These are phyloP conservation scores for Penicillium bovifimosum DNA, from an alignment of 495 filamentous ascomycete genomes.

Conservation along the genomic window DNA sequence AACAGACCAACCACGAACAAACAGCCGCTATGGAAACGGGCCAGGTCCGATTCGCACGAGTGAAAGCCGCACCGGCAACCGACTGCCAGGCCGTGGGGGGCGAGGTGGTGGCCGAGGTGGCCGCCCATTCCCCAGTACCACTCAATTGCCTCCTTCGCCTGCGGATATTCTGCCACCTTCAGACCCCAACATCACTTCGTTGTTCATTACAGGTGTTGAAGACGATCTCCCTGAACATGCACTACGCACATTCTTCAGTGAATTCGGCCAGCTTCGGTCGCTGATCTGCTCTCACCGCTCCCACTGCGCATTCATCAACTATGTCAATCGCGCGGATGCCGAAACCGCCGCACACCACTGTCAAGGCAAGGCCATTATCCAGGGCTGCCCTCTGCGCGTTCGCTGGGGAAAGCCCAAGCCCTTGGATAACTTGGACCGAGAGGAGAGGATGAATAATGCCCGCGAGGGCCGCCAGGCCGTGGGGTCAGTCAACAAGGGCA, in stretches of 20 bases:
- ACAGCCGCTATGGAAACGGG: constrained; percentile 42
- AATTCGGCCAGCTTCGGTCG: constrained; percentile 81
- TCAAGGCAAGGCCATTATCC: constrained; percentile 78
- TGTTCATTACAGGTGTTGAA: constrained; percentile 93
- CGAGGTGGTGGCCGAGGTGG: constrained; percentile 50
- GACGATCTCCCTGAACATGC: constrained; percentile 92
- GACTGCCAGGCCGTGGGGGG: constrained; percentile 36
- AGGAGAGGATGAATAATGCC: constrained; percentile 69
- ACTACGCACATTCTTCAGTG: constrained; percentile 81
- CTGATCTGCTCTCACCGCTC: constrained; percentile 93
- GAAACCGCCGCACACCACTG: constrained; percentile 79
- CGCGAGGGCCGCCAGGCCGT: constrained; percentile 61
- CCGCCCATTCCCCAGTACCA: constrained; percentile 60
- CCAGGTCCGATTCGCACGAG: constrained; percentile 64
- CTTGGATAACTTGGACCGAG: constrained; percentile 80
- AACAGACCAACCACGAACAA: constrained; percentile 26
- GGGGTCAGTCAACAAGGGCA: constrained; percentile 27
- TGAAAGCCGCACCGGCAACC: constrained; percentile 36
- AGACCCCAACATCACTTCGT: constrained; percentile 78
- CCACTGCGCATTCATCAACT: constrained; percentile 96
- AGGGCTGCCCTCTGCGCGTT: constrained; percentile 80
- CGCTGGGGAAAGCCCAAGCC: constrained; percentile 91
- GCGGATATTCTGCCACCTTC: constrained; percentile 79
- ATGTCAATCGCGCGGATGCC: constrained; percentile 70
- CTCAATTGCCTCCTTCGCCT: constrained; percentile 69